Conservation (phyloP, 2,329 filamentous ascomycete species). For the Lojkania enalia region DNA sequence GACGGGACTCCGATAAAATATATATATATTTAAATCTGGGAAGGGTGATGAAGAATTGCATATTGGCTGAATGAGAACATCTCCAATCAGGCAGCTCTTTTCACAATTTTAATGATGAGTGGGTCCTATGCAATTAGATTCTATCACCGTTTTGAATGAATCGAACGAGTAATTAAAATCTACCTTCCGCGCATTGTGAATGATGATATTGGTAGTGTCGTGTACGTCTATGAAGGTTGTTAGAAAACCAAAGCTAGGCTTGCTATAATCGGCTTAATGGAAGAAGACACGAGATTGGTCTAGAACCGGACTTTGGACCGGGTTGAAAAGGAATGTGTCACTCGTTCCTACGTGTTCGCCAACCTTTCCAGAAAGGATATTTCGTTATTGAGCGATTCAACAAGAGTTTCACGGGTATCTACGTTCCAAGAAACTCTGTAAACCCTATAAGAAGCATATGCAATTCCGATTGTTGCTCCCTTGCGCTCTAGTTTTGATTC, state of each 20-base stretch:
- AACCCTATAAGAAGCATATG: conserved; percentile 48
- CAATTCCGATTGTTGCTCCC: not conserved
- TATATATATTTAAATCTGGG: too few relatives aligned
- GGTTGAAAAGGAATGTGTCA: conserved; percentile 11
- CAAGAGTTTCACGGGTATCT: conserved; percentile 52
- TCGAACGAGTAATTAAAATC: conserved; percentile 60
- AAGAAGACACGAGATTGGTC: conserved; percentile 50
- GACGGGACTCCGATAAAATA: too few relatives aligned
- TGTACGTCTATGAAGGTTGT: conserved; percentile 44
- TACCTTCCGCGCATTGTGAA: conserved; percentile 65
- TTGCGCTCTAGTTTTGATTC: conserved; percentile 13
- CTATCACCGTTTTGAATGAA: conserved; percentile 53
- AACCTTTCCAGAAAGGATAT: conserved; percentile 61
- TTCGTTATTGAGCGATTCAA: conserved; percentile 41
- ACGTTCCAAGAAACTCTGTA: conserved; percentile 53
- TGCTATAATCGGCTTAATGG: conserved; percentile 40
- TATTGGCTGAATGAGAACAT: too few relatives aligned
- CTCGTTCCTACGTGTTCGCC: conserved; percentile 37
- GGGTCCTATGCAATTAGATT: too few relatives aligned
- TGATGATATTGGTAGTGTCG: conserved; percentile 51
- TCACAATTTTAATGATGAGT: too few relatives aligned
- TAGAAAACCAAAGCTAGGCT: conserved; percentile 51
- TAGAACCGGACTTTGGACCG: conserved; percentile 11
- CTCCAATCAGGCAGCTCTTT: too few relatives aligned
- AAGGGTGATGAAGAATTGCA: too few relatives aligned